A percentile compares a stretch with the other conserved stretches of the same genome.
phyloP scores from a whole-genome alignment of 2,329 filamentous ascomycete species.

The Chrysoporthe austroafricana region DNA sequence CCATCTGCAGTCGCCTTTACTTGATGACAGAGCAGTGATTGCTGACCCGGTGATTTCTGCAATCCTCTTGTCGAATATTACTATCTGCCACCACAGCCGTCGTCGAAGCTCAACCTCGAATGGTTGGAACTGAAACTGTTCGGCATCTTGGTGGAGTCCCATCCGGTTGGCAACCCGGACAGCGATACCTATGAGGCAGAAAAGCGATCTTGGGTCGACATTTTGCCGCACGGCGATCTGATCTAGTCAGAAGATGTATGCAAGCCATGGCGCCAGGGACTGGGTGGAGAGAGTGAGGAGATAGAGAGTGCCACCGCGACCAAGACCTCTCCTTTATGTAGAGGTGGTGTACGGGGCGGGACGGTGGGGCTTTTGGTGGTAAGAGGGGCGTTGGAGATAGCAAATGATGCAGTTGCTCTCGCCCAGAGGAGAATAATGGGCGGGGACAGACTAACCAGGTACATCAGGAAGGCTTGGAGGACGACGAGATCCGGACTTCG shows the following conservation, averaged over 20 bases:
- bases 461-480: conserved; percentile 70
- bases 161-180: conserved; percentile 70
- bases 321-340: no score
- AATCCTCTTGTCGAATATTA: conserved; percentile 70
- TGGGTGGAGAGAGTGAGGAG: not conserved
- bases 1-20: conserved; percentile 56
- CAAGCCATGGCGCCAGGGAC: no score
- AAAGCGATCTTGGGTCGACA: conserved; percentile 64
- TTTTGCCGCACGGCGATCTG: conserved; percentile 61
- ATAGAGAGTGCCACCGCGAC: no score
- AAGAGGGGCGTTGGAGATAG: no score
- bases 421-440: not conserved
- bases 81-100: conserved; percentile 73
- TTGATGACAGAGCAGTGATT: conserved; percentile 58
- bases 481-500: conserved; percentile 66
- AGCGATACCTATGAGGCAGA: conserved; percentile 66
- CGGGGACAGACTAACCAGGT: conserved; percentile 55
- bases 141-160: conserved; percentile 68
- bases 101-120: conserved; percentile 74
- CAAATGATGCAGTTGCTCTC: not conserved
- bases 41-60: conserved; percentile 66
- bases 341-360: no score
- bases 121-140: conserved; percentile 51
- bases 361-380: no score
- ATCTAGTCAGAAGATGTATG: conserved; percentile 32